Conservation (phyloP, 495 filamentous ascomycete species). For the Apodospora peruviana region DNA sequence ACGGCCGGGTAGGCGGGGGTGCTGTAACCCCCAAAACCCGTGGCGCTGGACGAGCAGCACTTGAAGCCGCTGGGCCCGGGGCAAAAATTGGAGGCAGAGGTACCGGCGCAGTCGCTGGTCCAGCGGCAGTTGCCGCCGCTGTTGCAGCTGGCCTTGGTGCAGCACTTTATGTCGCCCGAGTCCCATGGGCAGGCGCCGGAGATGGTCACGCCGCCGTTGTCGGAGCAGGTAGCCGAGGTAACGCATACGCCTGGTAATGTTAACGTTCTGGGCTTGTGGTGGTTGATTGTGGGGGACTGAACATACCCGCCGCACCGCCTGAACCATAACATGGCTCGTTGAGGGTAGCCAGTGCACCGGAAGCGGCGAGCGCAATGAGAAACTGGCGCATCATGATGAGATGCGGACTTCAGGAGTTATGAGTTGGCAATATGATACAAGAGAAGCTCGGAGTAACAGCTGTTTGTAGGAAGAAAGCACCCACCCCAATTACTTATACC, state of each 20-base stretch:
- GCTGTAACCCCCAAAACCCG: conserved; percentile 25
- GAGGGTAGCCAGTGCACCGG: conserved; percentile 22
- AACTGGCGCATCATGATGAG: too few relatives aligned
- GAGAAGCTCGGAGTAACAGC: too few relatives aligned
- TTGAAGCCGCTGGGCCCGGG: conserved; percentile 34
- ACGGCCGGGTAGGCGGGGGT: conserved; percentile 26
- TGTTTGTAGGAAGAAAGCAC: too few relatives aligned
- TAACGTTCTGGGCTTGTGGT: background rate
- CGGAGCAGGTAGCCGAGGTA: conserved; percentile 21
- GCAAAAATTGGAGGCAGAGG: conserved; percentile 22
- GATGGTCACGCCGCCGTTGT: conserved; percentile 25
- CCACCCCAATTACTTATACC: too few relatives aligned
- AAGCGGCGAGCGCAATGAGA: too few relatives aligned
- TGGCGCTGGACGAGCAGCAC: conserved; percentile 29
- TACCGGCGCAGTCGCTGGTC: conserved; percentile 30
- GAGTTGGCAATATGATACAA: too few relatives aligned
- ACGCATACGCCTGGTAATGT: conserved; percentile 30
- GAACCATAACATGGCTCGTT: conserved; percentile 33
- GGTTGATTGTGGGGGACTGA: background rate
- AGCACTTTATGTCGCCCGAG: conserved; percentile 34
- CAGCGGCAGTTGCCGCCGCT: conserved; percentile 33
- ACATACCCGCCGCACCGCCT: conserved; percentile 16
- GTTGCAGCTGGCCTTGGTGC: conserved; percentile 32
- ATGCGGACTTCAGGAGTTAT: too few relatives aligned
- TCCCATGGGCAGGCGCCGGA: conserved; percentile 31